Evolutionary conservation across 2,329 filamentous ascomycete genomes (phyloP).

Genomic region (Bipolaris oryzae): DNA sequence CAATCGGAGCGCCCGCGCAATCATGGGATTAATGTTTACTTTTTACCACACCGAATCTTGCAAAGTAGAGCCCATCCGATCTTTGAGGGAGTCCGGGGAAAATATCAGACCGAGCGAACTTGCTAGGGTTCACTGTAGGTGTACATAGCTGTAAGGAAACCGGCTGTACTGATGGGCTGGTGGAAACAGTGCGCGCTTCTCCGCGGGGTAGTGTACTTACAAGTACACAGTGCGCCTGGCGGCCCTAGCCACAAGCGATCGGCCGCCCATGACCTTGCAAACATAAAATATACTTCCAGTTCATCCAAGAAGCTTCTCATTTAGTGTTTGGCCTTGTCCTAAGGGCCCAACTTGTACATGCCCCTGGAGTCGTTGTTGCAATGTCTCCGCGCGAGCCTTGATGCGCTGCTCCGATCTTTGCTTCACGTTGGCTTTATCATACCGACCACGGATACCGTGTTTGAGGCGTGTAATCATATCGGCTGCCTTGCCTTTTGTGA

Average conservation of each 20-base stretch:
- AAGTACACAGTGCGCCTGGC: not conserved
- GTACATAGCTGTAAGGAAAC: too few species aligned
- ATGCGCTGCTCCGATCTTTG: conserved; percentile 33
- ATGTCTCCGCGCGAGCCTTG: conserved; percentile 57
- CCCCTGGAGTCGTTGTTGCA: conserved; percentile 50
- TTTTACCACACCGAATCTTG: not conserved
- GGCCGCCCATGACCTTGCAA: not conserved
- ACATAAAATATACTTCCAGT: not conserved
- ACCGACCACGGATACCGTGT: conserved; percentile 74
- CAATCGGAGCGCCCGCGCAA: not conserved
- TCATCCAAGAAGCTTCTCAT: conserved; percentile 13
- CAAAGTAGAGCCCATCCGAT: not conserved
- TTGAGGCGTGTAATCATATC: conserved; percentile 95
- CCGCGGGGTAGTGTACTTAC: conserved; percentile 27
- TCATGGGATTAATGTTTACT: not conserved
- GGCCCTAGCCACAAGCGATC: conserved; percentile 1
- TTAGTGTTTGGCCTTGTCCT: conserved; percentile 12
- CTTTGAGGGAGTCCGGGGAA: too few species aligned
- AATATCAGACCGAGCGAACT: not conserved
- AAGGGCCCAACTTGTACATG: conserved; percentile 58
- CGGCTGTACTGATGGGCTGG: not conserved
- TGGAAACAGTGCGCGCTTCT: conserved; percentile 16
- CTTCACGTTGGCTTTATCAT: conserved; percentile 45
- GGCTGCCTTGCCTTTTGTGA: conserved; percentile 80
- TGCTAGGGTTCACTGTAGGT: not conserved